Percentiles rank a stretch among this genome's conserved stretches.
phyloP scores from a whole-genome alignment of 345 rosid genomes.

The Syzygium aromaticum region DNA sequence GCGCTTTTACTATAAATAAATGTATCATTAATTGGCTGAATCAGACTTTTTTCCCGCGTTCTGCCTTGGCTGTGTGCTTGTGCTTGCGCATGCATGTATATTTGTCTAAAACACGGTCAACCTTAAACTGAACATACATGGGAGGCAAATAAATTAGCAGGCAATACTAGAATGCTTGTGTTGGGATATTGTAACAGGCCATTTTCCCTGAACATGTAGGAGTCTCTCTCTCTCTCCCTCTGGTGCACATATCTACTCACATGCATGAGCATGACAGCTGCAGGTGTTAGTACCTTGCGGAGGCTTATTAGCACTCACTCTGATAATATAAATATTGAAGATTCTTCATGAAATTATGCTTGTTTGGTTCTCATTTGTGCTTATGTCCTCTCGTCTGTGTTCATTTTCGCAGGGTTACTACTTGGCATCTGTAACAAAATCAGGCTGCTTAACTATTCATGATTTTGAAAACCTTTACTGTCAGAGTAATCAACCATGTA shows the following conservation, averaged over 20 bases:
- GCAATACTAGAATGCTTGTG: not conserved
- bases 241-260: not conserved
- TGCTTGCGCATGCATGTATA: not conserved
- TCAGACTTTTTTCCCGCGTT: not conserved
- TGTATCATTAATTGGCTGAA: not conserved
- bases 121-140: not conserved
- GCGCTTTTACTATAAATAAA: not conserved
- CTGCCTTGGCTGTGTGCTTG: not conserved
- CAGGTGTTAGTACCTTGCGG: not conserved
- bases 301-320: not conserved
- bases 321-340: not conserved
- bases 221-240: not conserved
- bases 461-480: slow-evolving; percentile 79
- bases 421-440: slow-evolving; percentile 64
- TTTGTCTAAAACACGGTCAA: not conserved
- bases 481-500: slow-evolving; percentile 33
- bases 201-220: not conserved
- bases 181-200: not conserved
- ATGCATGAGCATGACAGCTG: not conserved
- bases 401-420: slow-evolving; percentile 61
- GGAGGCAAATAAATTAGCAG: not conserved
- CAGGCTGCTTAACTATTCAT: slow-evolving; percentile 82
- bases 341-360: not conserved
- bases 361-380: not conserved
- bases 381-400: not conserved